Percentiles rank a stretch among this genome's conserved stretches.
Evolutionary conservation across 495 filamentous ascomycete genomes (phyloP).

Genomic region (Penicillium manginii): DNA sequence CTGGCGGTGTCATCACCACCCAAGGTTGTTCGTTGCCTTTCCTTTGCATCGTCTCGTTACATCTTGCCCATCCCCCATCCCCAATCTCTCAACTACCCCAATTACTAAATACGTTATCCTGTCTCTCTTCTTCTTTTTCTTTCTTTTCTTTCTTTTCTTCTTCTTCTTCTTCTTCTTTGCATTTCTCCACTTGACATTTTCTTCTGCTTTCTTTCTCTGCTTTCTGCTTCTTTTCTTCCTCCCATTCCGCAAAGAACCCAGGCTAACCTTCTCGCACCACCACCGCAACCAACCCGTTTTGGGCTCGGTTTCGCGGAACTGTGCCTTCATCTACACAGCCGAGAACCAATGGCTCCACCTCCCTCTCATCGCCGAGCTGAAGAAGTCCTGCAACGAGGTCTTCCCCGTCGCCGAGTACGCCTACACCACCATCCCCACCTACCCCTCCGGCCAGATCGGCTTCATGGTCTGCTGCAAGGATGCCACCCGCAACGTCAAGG

Average conservation of each 20-base stretch:
- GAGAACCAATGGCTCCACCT: constrained; percentile 99
- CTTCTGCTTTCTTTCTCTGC: not conserved
- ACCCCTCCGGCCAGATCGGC: constrained; percentile 98
- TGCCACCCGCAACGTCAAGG: constrained; percentile 74
- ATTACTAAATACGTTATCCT: constrained; percentile 2
- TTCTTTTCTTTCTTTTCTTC: constrained; percentile 1
- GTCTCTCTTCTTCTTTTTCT: constrained; percentile 13
- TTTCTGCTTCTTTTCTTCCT: constrained; percentile 7
- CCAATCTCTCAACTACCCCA: constrained; percentile 2
- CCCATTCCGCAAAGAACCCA: constrained; percentile 5
- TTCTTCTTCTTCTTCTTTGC: not conserved
- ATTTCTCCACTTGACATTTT: not conserved
- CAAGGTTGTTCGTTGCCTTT: constrained; percentile 98
- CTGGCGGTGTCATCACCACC: constrained; percentile 98
- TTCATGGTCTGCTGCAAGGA: constrained; percentile 99
- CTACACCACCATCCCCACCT: constrained; percentile 99
- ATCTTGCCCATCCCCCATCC: constrained; percentile 1
- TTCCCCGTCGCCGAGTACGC: constrained; percentile 98
- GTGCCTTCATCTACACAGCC: constrained; percentile 56
- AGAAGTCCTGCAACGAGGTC: constrained; percentile 94
- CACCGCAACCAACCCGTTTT: constrained; percentile 42
- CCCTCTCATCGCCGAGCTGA: constrained; percentile 83
- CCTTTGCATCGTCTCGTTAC: constrained; percentile 33
- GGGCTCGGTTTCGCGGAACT: constrained; percentile 41
- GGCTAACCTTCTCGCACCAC: constrained; percentile 38